Base-by-base conservation (phyloP, 2,329 filamentous ascomycete species). In the Clonostachys byssicola region DNA sequence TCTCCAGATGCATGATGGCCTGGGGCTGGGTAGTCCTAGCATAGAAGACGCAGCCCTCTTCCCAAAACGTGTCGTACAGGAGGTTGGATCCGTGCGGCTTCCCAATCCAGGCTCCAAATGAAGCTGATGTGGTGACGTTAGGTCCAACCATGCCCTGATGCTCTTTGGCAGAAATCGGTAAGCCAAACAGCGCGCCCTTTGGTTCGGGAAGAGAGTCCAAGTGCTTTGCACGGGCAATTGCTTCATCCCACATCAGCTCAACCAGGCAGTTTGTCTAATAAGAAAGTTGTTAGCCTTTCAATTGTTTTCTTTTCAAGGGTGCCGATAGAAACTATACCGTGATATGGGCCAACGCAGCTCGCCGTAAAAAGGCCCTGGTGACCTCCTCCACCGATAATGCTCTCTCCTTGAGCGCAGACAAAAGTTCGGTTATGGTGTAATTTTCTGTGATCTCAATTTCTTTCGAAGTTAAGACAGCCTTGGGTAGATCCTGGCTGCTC, bases 1-100 rank as follows among this genome's bases (percentile, higher is more conserved):
- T 5, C 67, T 59, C 39, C 55, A 40, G 35, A n/a, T 43, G 41
- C 39, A 47, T 43, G 44, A 82, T 65, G 0, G 71, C 75, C 51
- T 82, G 78, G 2, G 85, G 84, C 3, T 88, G 70, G 54, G 86
- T 88, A 1, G 85, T 88, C 63, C 88, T 88, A 52, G 78, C 77
- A 54, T 86, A 84, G 18, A 84, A 65, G 0, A 88, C 73, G 2
- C 84, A 85, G 2, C 85, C 85, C 0, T 81, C 69, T 30, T 71
- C 70, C 34, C 77, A 63, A 4, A 88, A 65, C 3, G 85, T 66
- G 12, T 78, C 70, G 1, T 85, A 78, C 5, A 87, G 65, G 0
- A 74, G 79, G 72, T 56, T 86, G 10, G 13, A 20, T 78, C 49
- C 71, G 63, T 18, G 64, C 60, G 9, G 77, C 74, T 2, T 81